Percentiles rank a stretch among this genome's conserved stretches.
Conservation (phyloP, 2,329 filamentous ascomycete species). For the Teratosphaeria pseudoeucalypti region DNA sequence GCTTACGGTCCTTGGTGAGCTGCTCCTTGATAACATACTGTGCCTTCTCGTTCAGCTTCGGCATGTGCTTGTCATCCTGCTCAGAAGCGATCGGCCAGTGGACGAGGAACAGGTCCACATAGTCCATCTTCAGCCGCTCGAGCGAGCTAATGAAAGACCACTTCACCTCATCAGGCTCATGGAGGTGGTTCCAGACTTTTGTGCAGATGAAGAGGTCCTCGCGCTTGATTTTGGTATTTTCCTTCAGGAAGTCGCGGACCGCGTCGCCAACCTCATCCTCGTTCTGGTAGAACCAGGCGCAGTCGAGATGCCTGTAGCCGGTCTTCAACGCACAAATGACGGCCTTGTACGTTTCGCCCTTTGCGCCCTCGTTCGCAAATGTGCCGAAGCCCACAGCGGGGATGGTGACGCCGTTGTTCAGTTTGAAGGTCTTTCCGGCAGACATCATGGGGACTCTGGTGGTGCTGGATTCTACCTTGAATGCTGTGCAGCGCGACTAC, state of each 20-base stretch:
- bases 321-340: conserved; percentile 39
- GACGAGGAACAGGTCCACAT: conserved; percentile 27
- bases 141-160: conserved; percentile 26
- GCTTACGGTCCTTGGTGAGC: conserved; percentile 55
- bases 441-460: conserved; percentile 40
- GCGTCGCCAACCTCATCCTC: conserved; percentile 45
- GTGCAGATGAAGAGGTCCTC: conserved; percentile 42
- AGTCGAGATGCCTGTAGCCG: conserved; percentile 47
- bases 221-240: conserved; percentile 36
- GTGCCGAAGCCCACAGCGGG: conserved; percentile 56
- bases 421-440: conserved; percentile 41
- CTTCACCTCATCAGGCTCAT: conserved; percentile 30
- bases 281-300: conserved; percentile 46
- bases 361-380: conserved; percentile 54
- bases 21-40: conserved; percentile 55
- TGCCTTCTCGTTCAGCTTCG: conserved; percentile 41
- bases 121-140: conserved; percentile 24
- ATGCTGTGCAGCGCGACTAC: background rate
- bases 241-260: conserved; percentile 45
- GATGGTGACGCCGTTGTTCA: conserved; percentile 50
- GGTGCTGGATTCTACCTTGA: background rate
- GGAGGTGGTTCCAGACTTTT: conserved; percentile 45
- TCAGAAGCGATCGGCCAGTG: conserved; percentile 42
- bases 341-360: conserved; percentile 48
- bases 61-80: conserved; percentile 37